phyloP scores from a whole-genome alignment of 768 basidiomycete genomes.

The Omphalotus guepiniiformis region DNA sequence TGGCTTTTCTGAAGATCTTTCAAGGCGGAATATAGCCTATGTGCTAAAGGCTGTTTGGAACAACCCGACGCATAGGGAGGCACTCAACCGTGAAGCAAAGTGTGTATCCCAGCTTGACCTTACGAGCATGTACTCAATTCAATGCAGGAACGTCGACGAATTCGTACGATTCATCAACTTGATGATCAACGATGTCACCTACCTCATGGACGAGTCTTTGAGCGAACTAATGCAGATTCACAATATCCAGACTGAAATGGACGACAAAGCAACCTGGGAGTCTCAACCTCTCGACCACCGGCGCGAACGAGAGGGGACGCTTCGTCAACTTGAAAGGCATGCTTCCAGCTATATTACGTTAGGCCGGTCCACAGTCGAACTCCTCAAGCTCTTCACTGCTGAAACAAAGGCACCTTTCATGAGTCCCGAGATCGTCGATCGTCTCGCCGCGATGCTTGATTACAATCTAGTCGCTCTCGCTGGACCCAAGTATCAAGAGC shows the following conservation, averaged over 20 bases:
- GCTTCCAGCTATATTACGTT: constrained; percentile 85
- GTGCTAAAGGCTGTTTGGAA: constrained; percentile 90
- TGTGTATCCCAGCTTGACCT: constrained; percentile 30
- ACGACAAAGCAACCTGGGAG: constrained; percentile 66
- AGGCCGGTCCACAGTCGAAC: constrained; percentile 82
- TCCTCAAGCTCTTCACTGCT: constrained; percentile 88
- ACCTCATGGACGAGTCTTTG: constrained; percentile 94
- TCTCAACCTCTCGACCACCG: constrained; percentile 64
- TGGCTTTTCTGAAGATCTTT: constrained; percentile 12
- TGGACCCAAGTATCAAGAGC: constrained; percentile 83
- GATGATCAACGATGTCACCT: constrained; percentile 99
- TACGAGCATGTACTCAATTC: background rate
- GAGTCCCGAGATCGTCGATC: constrained; percentile 93
- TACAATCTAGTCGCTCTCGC: constrained; percentile 88
- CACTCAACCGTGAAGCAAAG: constrained; percentile 77
- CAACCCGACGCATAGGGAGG: constrained; percentile 83
- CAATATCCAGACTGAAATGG: constrained; percentile 83
- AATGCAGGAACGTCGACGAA: constrained; percentile 74
- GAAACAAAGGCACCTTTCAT: constrained; percentile 92
- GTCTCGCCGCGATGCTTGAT: constrained; percentile 93
- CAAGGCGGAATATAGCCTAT: constrained; percentile 79
- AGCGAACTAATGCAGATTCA: constrained; percentile 86
- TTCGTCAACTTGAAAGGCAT: constrained; percentile 78
- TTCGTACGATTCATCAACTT: constrained; percentile 96
- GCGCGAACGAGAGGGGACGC: constrained; percentile 74